These are phyloP conservation scores for Microcyclospora tardicrescens DNA, from an alignment of 2,329 filamentous ascomycete genomes.

Conservation along the genomic window DNA sequence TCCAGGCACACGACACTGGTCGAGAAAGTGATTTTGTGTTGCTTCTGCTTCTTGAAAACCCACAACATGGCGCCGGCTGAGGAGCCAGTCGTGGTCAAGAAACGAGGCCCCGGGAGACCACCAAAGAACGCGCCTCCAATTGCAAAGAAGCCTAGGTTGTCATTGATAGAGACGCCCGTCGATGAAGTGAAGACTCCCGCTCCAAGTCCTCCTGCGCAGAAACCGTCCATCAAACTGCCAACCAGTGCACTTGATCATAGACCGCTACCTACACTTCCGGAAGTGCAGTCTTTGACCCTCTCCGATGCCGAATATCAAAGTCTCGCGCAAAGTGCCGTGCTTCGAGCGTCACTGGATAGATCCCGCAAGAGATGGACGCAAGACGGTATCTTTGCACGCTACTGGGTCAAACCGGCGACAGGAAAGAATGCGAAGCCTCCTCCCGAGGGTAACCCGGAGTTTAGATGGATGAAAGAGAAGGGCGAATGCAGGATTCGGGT, in stretches of 20 bases:
- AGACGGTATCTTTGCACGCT: slow-evolving; percentile 58
- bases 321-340: slow-evolving; percentile 61
- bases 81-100: slow-evolving; percentile 10
- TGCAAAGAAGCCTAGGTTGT: slow-evolving; percentile 15
- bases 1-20: no score
- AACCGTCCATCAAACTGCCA: slow-evolving; percentile 36
- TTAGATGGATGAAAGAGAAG: slow-evolving; percentile 37
- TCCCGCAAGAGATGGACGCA: slow-evolving; percentile 62
- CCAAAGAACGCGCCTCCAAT: slow-evolving; percentile 10
- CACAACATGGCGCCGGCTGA: slow-evolving; percentile 3
- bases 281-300: slow-evolving; percentile 52
- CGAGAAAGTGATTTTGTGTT: no score
- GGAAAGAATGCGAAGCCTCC: slow-evolving; percentile 48
- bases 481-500: slow-evolving; percentile 63
- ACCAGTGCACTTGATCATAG: slow-evolving; percentile 51
- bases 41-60: not conserved
- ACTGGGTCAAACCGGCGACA: slow-evolving; percentile 62
- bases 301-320: slow-evolving; percentile 56
- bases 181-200: slow-evolving; percentile 6
- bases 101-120: slow-evolving; percentile 15
- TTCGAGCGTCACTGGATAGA: slow-evolving; percentile 58
- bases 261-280: slow-evolving; percentile 57
- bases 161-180: slow-evolving; percentile 6
- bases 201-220: slow-evolving; percentile 9
- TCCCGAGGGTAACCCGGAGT: slow-evolving; percentile 26